Percentiles rank a stretch among this genome's conserved stretches.
Evolutionary conservation across 257 asterid species (phyloP).

Genomic region (Haberlea rhodopensis): DNA sequence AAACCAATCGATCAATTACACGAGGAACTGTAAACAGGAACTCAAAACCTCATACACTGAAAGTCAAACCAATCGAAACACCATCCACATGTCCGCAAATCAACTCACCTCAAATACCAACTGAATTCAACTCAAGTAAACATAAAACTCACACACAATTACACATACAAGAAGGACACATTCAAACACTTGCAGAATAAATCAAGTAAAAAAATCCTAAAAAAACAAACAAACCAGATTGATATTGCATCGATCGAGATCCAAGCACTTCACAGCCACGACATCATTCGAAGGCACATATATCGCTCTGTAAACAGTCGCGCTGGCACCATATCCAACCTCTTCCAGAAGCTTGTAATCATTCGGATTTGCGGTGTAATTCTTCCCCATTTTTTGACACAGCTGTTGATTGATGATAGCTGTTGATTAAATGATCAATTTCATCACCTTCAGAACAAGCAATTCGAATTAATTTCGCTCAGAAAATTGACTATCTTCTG

Average conservation of each 20-base stretch:
- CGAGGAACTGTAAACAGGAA: not conserved
- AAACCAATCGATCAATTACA: constrained; percentile 1
- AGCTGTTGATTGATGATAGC: constrained; percentile 18
- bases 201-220: constrained; percentile 22
- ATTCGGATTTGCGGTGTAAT: constrained; percentile 56
- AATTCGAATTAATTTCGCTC: constrained; percentile 8
- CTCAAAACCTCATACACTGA: not conserved
- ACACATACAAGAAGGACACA: constrained; percentile 13
- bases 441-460: constrained; percentile 3
- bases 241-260: constrained; percentile 99
- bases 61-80: constrained; percentile 4
- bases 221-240: constrained; percentile 65
- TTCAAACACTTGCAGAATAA: constrained; percentile 13
- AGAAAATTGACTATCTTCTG: not conserved
- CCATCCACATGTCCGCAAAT: not conserved
- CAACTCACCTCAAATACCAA: not conserved
- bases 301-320: constrained; percentile 88
- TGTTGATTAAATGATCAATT: constrained; percentile 31
- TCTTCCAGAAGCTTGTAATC: constrained; percentile 90
- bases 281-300: constrained; percentile 77
- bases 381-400: constrained; percentile 45
- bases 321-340: constrained; percentile 95
- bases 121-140: not conserved
- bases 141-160: not conserved
- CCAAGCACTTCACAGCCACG: constrained; percentile 94